Conservation (phyloP, 2,329 filamentous ascomycete species). For the Calonectria honghensis region DNA sequence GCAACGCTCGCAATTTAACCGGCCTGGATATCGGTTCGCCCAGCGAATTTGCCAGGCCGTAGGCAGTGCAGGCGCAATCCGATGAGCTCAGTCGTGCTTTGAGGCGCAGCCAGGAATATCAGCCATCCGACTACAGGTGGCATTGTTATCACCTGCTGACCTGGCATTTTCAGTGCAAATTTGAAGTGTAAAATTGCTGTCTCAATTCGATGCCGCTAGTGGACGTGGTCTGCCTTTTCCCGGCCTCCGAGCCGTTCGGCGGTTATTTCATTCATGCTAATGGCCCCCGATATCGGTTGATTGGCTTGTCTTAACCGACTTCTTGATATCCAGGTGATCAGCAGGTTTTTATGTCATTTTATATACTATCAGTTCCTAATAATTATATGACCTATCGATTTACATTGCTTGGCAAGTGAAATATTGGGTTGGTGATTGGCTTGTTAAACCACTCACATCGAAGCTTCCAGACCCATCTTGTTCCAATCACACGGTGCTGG, state of each 20-base stretch:
- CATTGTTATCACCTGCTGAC: neutral
- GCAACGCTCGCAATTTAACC: neutral
- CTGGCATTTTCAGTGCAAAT: neutral
- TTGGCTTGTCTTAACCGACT: neutral
- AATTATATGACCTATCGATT: neutral
- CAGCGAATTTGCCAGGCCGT: neutral
- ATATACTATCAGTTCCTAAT: neutral
- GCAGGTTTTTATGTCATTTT: neutral
- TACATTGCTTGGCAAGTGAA: neutral
- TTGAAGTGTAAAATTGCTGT: neutral
- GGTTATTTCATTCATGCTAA: neutral
- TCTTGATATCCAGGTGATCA: neutral
- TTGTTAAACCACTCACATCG: neutral
- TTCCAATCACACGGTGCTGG: neutral
- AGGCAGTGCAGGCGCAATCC: neutral
- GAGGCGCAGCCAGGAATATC: neutral
- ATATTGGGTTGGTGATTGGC: neutral
- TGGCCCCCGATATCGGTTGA: neutral
- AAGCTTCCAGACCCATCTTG: neutral
- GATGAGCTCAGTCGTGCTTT: neutral
- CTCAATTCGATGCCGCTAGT: neutral
- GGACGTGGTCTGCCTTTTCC: neutral
- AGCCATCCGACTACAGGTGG: too few species aligned
- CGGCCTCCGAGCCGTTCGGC: neutral
- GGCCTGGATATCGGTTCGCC: neutral